Percentiles rank a stretch among this genome's conserved stretches.
Evolutionary conservation across 169 alveolate species (phyloP).

Genomic region (Plasmodium adleri): DNA sequence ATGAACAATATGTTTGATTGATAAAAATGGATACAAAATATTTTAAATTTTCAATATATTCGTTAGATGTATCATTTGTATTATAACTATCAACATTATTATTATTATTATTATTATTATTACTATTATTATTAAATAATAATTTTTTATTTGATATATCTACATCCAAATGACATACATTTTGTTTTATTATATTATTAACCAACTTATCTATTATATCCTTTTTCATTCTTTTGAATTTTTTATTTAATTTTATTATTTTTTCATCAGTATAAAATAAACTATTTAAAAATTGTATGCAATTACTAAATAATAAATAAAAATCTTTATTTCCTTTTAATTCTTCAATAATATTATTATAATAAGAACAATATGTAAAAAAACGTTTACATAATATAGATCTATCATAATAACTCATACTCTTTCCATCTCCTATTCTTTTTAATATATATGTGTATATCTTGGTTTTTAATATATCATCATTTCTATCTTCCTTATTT

Average conservation of each 20-base stretch:
- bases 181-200: too few species aligned
- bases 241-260: conserved; percentile 8
- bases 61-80: background rate
- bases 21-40: background rate
- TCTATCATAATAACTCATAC: conserved; percentile 40
- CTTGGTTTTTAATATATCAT: conserved; percentile 9
- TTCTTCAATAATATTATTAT: conserved; percentile 20
- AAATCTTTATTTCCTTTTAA: conserved; percentile 13
- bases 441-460: conserved; percentile 60
- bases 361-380: conserved; percentile 31
- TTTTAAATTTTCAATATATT: conserved; percentile 4
- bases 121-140: conserved; percentile 9
- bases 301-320: conserved; percentile 32
- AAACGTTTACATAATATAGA: conserved; percentile 48
- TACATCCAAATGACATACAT: too few species aligned
- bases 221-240: conserved; percentile 50
- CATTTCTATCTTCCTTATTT: conserved; percentile 4
- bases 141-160: too few species aligned
- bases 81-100: background rate
- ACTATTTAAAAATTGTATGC: conserved; percentile 35
- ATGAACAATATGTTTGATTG: conserved; percentile 3
- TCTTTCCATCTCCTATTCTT: conserved; percentile 18
- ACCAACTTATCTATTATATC: conserved; percentile 29
- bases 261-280: conserved; percentile 70
- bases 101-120: background rate